Evolutionary conservation across 164 flowering plant species (phyloP), one percentile per base, ranked within the genome.

Genomic region (Dillenia suffruticosa): DNA sequence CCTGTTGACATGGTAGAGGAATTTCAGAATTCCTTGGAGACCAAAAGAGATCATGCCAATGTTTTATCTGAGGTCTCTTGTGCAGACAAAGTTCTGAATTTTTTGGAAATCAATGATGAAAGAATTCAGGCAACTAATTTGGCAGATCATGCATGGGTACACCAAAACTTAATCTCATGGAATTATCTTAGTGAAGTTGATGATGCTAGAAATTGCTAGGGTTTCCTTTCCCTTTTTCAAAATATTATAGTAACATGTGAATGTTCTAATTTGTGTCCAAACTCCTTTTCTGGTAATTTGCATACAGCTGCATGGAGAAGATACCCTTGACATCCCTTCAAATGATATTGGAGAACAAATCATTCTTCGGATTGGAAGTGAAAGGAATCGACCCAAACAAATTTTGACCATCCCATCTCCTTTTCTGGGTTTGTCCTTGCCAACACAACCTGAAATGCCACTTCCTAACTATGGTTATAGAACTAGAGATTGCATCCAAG

Each of bases 371-470:
- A 50, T 55, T 44, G 68, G 56, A 58, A 50, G 47, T 17, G 50
- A 67, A 55, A 53, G 12, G 50, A 48, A 56, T 65, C 51, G 48
- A 58, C 51, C 9, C n/a, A 59, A 13, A 26, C 60, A 58, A 58
- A 40, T 32, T 48, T 58, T 64, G 44, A 57, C 47, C 12, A 26
- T 58, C 32, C 65, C 70, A 51, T 60, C 64, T 51, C 22, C 63
- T 9, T 67, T 62, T 60, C 51, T 61, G 56, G 79, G 69, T 55
- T 57, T 71, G 47, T 66, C 77, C 15, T 50, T 73, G 55, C 72
- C 64, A 40, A 49, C 68, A 17, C 62, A 52, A 10, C 56, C 71
- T 43, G 69, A 44, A 26, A 48, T 46, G 45, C 50, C 68, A 5
- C 51, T 59, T 12, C 53, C 68, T 12, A 51, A 56, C 60, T 44